Evolutionary conservation across 106 monocot genomes (phyloP), one percentile per base, ranked within the genome.

Genomic region (Chionographis japonica): DNA sequence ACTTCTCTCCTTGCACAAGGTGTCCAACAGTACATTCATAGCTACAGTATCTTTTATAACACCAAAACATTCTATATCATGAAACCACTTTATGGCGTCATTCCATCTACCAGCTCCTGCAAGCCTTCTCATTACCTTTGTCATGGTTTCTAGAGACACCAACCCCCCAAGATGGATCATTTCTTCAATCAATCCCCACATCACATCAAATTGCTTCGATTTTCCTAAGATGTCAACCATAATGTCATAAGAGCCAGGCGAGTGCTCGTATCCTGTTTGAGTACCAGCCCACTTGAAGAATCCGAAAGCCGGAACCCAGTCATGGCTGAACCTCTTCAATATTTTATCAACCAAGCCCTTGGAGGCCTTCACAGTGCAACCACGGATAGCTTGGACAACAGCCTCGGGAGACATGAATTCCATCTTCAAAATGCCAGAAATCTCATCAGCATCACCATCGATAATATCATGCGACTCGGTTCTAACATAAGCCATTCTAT

Each of bases 211-310:
- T 52, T 86, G 74, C 68, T 82, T 95, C 5, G 77, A 81, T 57
- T 95, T 95, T 4, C 95, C 95, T 40, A 95, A 61, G 54, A 91
- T 84, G 66, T 95, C 95, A 12, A 95, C 81, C 88, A 95, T 95
- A 62, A 69, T 17, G 39, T 91, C 80, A 71, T 84, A 95, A 11
- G 83, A 78, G 16, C 86, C 84, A 3, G 81, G 17, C 35, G 68
- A 84, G 42, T 86, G 85, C 12, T 61, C 68, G 19, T 83, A 88
- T 17, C 67, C 67, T 16, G 38, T 36, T 36, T 78, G 79, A 61
- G 69, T 20, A 37, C 50, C 77, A 40, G 80, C 88, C 95, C 95
- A 95, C 70, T 79, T 79, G 75, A 95, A 91, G 85, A 95, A 95
- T 8, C 88, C 95, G 66, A 86, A 88, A 9, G 91, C 81, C 4